Base-by-base conservation (phyloP, 495 filamentous ascomycete genomes). In the Aspergillus baeticus region DNA sequence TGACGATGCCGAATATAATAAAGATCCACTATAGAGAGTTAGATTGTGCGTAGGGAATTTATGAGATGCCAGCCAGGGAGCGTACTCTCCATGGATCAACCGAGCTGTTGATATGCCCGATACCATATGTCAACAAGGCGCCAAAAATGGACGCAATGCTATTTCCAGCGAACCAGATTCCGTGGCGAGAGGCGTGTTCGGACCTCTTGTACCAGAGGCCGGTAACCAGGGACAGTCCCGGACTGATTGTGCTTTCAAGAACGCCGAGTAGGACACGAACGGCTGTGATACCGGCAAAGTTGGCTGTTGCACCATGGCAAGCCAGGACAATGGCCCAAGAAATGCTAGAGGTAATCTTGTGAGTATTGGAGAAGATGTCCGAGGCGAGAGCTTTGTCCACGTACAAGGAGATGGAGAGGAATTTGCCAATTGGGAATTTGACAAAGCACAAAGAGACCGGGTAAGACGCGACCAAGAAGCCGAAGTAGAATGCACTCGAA, bases 61-160 rank as follows among this genome's bases (percentile, higher is more conserved):
- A n/a, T n/a, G n/a, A n/a, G n/a, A n/a, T n/a, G n/a, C n/a, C n/a
- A n/a, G n/a, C n/a, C n/a, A n/a, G n/a, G 26, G 4, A 29, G 8
- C 26, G 26, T 29, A 29, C 26, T 29, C 26, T 29, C 26, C 26
- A 29, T 8, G 26, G 26, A 29, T 29, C 26, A 8, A 29, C 8
- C 8, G 4, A 3, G 26, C 8, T 29, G 26, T 75, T 73, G 63
- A 81, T 79, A 39, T 79, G 73, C 18, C 73, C 77, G 45, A 81
- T 78, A 48, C 74, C 80, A 66, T 79, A 83, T 20, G 70, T 76
- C n/a, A 81, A 68, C 13, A 81, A 62, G 1, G 77, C 77, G 17
- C 79, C 79, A 20, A 82, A 77, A 34, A 78, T 74, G 50, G 60
- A 64, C 2, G 53, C 55, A 11, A 67, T 64, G 10, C 68, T 70